phyloP scores from a whole-genome alignment of 2,329 filamentous ascomycete species.

The Talaromyces sp. region DNA sequence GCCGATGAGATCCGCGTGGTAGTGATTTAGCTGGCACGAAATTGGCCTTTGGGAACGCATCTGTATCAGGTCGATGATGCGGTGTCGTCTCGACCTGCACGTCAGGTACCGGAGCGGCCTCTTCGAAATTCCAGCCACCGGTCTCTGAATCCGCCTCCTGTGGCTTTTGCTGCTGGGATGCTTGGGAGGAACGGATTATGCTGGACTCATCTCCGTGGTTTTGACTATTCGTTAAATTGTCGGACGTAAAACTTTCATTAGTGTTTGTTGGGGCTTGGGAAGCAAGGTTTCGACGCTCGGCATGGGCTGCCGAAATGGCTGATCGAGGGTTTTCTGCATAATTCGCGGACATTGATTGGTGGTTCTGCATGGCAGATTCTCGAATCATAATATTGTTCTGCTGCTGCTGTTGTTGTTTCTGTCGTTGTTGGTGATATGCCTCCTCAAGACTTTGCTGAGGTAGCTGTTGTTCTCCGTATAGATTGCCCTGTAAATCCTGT shows the following conservation, averaged over 20 bases:
- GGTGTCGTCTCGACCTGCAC: conserved; percentile 45
- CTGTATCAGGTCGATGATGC: conserved; percentile 72
- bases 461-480: conserved; percentile 50
- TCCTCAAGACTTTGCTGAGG: conserved; percentile 58
- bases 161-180: conserved; percentile 40
- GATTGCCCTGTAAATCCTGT: conserved; percentile 41
- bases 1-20: conserved; percentile 66
- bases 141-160: conserved; percentile 44
- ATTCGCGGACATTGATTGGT: conserved; percentile 57
- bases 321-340: conserved; percentile 41
- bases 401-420: conserved; percentile 45
- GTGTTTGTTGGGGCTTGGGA: background rate
- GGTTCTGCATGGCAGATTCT: conserved; percentile 55
- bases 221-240: conserved; percentile 3
- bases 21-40: conserved; percentile 78
- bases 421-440: conserved; percentile 56
- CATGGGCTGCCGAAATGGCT: conserved; percentile 44
- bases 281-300: conserved; percentile 8
- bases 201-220: conserved; percentile 1
- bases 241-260: background rate
- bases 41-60: conserved; percentile 78
- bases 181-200: conserved; percentile 30
- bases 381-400: conserved; percentile 46
- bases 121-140: conserved; percentile 93
- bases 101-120: conserved; percentile 54